These are phyloP conservation scores for Benincasa hispida DNA, from an alignment of 306 rosid species.

Conservation along the genomic window DNA sequence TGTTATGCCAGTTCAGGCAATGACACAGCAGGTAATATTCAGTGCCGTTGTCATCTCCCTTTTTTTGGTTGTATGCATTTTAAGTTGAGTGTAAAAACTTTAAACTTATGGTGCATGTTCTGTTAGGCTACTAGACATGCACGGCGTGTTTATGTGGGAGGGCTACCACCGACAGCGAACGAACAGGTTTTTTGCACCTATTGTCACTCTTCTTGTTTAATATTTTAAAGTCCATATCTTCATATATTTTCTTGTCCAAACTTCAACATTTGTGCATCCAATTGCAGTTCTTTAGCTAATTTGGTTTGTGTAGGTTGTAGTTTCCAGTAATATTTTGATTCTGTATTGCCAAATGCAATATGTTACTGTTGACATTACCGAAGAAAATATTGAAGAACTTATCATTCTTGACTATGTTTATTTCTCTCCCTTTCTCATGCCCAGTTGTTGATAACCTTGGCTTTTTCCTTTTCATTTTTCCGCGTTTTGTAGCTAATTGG, in stretches of 20 bases:
- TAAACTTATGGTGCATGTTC: neutral
- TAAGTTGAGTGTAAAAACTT: neutral
- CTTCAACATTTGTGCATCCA: neutral
- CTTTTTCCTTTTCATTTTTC: neutral
- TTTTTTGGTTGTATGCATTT: neutral
- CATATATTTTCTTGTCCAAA: neutral
- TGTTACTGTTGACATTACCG: neutral
- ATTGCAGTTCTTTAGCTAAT: neutral
- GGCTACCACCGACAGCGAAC: slow-evolving; percentile 95
- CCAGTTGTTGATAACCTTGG: neutral
- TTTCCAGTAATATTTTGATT: neutral
- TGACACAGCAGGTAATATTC: slow-evolving; percentile 84
- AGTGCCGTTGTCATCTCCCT: neutral
- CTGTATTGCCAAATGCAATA: neutral
- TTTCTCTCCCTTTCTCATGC: neutral
- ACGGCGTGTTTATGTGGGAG: slow-evolving; percentile 94
- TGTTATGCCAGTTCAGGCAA: slow-evolving; percentile 98
- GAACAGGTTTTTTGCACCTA: slow-evolving; percentile 52
- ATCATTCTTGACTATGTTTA: neutral
- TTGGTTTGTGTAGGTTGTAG: neutral
- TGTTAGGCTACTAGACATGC: slow-evolving; percentile 96
- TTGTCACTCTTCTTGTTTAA: neutral
- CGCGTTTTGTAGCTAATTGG: neutral
- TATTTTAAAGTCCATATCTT: neutral
- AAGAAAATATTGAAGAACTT: neutral